Evolutionary conservation across 1,284 basidiomycete genomes (phyloP).

Genomic region (Cutaneotrichosporon sp.): DNA sequence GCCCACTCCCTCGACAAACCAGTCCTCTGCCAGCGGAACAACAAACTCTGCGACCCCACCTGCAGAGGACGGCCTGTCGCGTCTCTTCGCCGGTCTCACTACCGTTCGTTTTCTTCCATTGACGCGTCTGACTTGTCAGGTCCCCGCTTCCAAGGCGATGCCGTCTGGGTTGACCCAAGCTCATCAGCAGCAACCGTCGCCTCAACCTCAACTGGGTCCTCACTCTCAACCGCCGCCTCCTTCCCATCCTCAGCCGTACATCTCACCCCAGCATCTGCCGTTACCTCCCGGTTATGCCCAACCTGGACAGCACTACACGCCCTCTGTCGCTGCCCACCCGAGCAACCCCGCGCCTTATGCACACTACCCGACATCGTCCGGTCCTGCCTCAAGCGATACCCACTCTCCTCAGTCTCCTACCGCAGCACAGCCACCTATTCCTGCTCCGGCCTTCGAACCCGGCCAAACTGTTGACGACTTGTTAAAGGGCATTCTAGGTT

Average conservation of each 20-base stretch:
- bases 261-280: too few relatives aligned
- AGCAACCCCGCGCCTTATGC: neutral
- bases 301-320: neutral
- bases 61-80: conserved; percentile 31
- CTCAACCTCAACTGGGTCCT: too few relatives aligned
- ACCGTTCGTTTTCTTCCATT: conserved; percentile 7
- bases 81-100: conserved; percentile 37
- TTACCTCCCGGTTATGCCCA: too few relatives aligned
- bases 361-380: neutral
- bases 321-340: neutral
- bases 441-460: neutral
- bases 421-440: neutral
- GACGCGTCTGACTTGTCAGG: neutral
- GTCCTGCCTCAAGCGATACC: neutral
- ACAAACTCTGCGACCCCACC: neutral
- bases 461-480: conserved; percentile 40
- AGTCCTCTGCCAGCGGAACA: too few relatives aligned
- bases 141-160: conserved; percentile 1
- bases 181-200: neutral
- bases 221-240: neutral
- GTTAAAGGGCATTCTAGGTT: conserved; percentile 35
- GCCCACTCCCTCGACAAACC: too few relatives aligned
- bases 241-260: too few relatives aligned
- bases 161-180: neutral
- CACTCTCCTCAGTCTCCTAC: neutral